These are phyloP conservation scores for Mycothermus thermophilus DNA, from an alignment of 495 filamentous ascomycete genomes.

Conservation along the genomic window DNA sequence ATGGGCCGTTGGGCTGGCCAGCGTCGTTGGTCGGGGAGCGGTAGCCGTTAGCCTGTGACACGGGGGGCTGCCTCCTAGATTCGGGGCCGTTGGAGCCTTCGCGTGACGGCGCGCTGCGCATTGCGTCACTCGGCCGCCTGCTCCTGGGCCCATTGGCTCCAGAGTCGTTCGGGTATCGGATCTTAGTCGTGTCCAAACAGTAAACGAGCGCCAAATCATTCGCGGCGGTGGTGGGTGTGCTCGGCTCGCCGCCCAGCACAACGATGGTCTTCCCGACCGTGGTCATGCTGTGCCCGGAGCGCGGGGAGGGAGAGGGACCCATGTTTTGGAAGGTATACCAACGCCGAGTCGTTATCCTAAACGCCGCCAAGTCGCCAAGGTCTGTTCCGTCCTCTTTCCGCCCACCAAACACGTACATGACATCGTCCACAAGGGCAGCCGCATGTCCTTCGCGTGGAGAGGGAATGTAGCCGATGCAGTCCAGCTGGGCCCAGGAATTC, in stretches of 20 bases:
- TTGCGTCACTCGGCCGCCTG: slow-evolving; percentile 29
- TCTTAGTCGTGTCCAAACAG: slow-evolving; percentile 86
- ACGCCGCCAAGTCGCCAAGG: slow-evolving; percentile 87
- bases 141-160: slow-evolving; percentile 34
- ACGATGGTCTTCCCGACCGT: slow-evolving; percentile 82
- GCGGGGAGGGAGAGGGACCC: slow-evolving; percentile 85
- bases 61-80: slow-evolving; percentile 37
- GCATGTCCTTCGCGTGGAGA: slow-evolving; percentile 89
- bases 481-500: slow-evolving; percentile 72
- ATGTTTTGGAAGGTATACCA: slow-evolving; percentile 99
- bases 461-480: slow-evolving; percentile 96
- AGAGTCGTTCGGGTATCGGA: slow-evolving; percentile 78
- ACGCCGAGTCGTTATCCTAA: slow-evolving; percentile 75
- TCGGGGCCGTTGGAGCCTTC: slow-evolving; percentile 51
- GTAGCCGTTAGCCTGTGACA: slow-evolving; percentile 25
- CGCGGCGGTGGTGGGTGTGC: slow-evolving; percentile 64
- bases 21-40: slow-evolving; percentile 18
- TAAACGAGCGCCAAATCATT: slow-evolving; percentile 81
- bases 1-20: slow-evolving; percentile 21
- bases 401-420: slow-evolving; percentile 99
- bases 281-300: slow-evolving; percentile 97
- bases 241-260: slow-evolving; percentile 86
- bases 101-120: slow-evolving; percentile 38
- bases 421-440: slow-evolving; percentile 80
- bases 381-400: slow-evolving; percentile 84